These are phyloP conservation scores for Aspergillus campestris DNA, from an alignment of 495 filamentous ascomycete genomes.

Conservation along the genomic window DNA sequence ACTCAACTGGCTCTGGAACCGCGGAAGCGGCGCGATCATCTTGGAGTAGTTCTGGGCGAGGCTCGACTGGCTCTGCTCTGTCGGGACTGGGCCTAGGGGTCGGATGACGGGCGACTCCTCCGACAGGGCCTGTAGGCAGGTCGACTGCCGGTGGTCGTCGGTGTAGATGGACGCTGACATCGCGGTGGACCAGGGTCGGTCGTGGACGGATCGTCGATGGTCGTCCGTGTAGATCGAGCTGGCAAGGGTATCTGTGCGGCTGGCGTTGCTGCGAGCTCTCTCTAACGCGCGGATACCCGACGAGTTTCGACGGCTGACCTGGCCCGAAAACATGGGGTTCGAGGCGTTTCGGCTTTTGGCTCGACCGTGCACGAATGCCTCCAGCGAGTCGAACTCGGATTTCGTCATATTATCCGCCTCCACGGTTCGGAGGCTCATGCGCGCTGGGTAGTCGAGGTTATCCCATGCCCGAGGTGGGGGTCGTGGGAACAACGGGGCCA, in stretches of 20 bases:
- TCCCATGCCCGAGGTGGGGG: constrained; percentile 25
- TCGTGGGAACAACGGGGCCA: constrained; percentile 33
- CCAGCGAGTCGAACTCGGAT: constrained; percentile 36
- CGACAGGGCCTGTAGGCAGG: constrained; percentile 16
- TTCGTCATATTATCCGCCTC: constrained; percentile 27
- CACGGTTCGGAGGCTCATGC: constrained; percentile 27
- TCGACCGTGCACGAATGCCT: constrained; percentile 38
- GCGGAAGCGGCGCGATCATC: constrained; percentile 35
- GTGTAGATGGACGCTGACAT: constrained; percentile 35
- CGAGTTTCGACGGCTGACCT: constrained; percentile 26
- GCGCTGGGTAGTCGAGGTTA: constrained; percentile 25
- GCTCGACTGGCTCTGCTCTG: constrained; percentile 30
- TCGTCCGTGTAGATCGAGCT: constrained; percentile 30
- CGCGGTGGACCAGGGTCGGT: constrained; percentile 30
- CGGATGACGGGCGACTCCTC: constrained; percentile 19
- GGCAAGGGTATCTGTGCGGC: constrained; percentile 32
- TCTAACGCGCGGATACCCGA: constrained; percentile 31
- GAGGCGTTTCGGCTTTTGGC: constrained; percentile 37
- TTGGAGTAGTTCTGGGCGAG: constrained; percentile 35
- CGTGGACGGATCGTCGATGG: constrained; percentile 24
- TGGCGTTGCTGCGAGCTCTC: constrained; percentile 29
- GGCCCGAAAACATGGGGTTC: constrained; percentile 36
- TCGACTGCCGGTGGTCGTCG: constrained; percentile 27
- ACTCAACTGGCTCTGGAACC: constrained; percentile 35
- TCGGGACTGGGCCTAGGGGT: constrained; percentile 5